Evolutionary conservation across 441 rosid genomes (phyloP), one percentile per base, ranked within the genome.

Genomic region (Hura crepitans): DNA sequence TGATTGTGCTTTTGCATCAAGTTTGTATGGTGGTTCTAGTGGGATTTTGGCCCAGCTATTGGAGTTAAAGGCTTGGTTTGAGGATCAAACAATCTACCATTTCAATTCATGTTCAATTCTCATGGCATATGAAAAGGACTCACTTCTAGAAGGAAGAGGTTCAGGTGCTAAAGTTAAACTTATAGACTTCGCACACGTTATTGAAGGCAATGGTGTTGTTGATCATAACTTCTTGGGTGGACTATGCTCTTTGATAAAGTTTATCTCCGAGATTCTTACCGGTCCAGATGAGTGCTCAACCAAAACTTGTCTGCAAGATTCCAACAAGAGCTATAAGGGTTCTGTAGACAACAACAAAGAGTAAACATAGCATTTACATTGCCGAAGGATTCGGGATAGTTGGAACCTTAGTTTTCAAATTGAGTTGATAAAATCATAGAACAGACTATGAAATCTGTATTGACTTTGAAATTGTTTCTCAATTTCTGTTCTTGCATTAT

Each of bases 161-260:
- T 75, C 82, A 60, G 66, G 78, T 39, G 84, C 87, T 30, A 76
- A 76, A 77, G 81, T 91, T 12, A 92, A 89, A 76, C 98, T 96
- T 59, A 77, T 96, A 43, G 99, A 96, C 86, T 96, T 96, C 72
- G 98, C 99, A 69, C 99, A 96, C 80, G 93, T 89, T 63, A 31
- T 75, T 68, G 99, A 92, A 67, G 97, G 91, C 54, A 77, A 66
- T n/a, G 99, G 92, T 22, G 85, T 89, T 69, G 89, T 96, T 25
- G 96, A 96, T 83, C 98, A 92, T 75, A 96, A 96, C 81, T 92
- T 91, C 87, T 74, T 92, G 77, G 99, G 99, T 46, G 98, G 98
- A 54, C 88, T 96, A 31, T 92, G 97, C 81, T 96, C 98, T 65
- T 78, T 92, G 72, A 92, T 92, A 66, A 91, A 91, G 79, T 83